A percentile compares a stretch with the other conserved stretches of the same genome.
phyloP scores from a whole-genome alignment of 176 grass and related monocot genomes.

The Triticum monococcum region DNA sequence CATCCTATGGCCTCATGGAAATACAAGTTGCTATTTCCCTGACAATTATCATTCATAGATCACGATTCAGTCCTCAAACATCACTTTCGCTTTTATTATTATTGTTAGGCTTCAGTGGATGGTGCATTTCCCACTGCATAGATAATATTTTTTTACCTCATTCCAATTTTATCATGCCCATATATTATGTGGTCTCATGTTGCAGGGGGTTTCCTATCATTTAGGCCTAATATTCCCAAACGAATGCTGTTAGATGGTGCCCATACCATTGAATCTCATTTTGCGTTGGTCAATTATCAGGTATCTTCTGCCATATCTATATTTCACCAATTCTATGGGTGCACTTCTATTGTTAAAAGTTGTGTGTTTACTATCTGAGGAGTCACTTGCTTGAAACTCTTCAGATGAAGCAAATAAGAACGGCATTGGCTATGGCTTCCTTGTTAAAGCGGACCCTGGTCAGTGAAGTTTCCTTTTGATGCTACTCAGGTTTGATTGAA shows the following conservation, averaged over 20 bases:
- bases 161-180: conserved; percentile 6
- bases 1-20: too few species aligned
- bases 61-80: not conserved
- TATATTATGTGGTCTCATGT: conserved; percentile 15
- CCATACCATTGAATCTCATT: conserved; percentile 87
- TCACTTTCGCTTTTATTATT: not conserved
- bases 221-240: conserved; percentile 86
- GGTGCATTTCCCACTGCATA: not conserved
- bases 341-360: not conserved
- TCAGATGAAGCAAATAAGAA: conserved; percentile 95
- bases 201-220: conserved; percentile 92
- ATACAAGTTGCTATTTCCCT: too few species aligned
- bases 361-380: conserved; percentile 25
- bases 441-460: conserved; percentile 82
- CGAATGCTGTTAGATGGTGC: conserved; percentile 70
- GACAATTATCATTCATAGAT: not conserved
- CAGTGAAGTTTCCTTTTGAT: conserved; percentile 42
- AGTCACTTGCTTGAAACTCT: conserved; percentile 38
- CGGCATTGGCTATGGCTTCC: conserved; percentile 77
- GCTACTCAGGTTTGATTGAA: not conserved
- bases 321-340: not conserved
- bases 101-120: not conserved
- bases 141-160: not conserved
- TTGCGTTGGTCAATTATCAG: conserved; percentile 87
- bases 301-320: conserved; percentile 34